A percentile compares a stretch with the other conserved stretches of the same genome.
These are phyloP conservation scores for Leucosporidium yakuticum DNA, from an alignment of 768 basidiomycete species.

Conservation along the genomic window DNA sequence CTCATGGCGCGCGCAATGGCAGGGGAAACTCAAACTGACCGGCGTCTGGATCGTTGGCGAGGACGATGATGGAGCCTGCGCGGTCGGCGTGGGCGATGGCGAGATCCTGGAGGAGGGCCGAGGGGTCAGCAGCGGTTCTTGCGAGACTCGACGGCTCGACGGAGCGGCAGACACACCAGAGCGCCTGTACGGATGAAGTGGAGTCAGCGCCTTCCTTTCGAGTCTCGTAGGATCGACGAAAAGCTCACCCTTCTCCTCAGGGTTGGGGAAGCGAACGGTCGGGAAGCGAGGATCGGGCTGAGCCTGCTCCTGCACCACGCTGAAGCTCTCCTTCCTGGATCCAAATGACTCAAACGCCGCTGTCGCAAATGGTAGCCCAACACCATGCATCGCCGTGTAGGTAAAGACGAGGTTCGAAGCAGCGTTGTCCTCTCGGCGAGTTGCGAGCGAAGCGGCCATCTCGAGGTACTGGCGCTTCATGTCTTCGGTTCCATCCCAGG, in stretches of 20 bases:
- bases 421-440: constrained; percentile 41
- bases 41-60: constrained; percentile 85
- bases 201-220: too few species aligned
- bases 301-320: constrained; percentile 57
- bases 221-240: constrained; percentile 26
- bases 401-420: constrained; percentile 56
- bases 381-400: constrained; percentile 87
- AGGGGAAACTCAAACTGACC: constrained; percentile 65
- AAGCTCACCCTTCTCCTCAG: constrained; percentile 71
- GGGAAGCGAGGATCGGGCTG: constrained; percentile 77
- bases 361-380: constrained; percentile 61
- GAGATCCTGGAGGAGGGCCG: constrained; percentile 53
- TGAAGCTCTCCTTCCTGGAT: constrained; percentile 53
- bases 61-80: constrained; percentile 56
- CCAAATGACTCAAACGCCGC: constrained; percentile 58
- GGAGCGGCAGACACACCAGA: too few species aligned
- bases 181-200: too few species aligned
- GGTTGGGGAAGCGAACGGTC: constrained; percentile 79
- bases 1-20: constrained; percentile 58
- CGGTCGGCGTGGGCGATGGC: constrained; percentile 60
- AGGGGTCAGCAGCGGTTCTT: neutral
- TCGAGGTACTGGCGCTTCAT: constrained; percentile 59
- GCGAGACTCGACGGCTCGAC: too few species aligned
- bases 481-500: constrained; percentile 56
- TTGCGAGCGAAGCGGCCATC: constrained; percentile 42